A percentile compares a stretch with the other conserved stretches of the same genome.
phyloP scores from a whole-genome alignment of 2,329 filamentous ascomycete genomes.

The Diplodia mutila region DNA sequence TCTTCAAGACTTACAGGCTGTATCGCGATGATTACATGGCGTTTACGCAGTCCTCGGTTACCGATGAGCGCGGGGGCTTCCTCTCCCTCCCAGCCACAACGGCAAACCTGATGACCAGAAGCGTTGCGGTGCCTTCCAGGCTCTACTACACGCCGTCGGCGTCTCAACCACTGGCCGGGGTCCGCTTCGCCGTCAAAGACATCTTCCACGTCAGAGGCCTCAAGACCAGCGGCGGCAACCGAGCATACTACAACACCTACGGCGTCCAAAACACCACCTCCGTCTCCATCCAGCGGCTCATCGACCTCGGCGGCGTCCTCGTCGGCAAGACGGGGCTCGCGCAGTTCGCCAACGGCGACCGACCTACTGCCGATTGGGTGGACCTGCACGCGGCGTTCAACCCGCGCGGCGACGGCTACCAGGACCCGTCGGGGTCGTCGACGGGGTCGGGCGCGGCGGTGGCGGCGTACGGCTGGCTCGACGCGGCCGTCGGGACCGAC shows the following conservation, averaged over 20 bases:
- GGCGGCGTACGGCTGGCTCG: constrained; percentile 31
- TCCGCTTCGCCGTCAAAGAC: constrained; percentile 35
- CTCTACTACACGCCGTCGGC: background rate
- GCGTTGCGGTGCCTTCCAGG: background rate
- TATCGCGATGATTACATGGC: background rate
- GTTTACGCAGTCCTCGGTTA: background rate
- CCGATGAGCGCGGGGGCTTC: background rate
- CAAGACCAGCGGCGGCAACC: constrained; percentile 34
- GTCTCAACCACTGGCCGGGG: constrained; percentile 31
- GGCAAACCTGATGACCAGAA: background rate
- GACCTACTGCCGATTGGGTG: constrained; percentile 34
- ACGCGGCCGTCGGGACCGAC: constrained; percentile 46
- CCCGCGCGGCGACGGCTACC: constrained; percentile 37
- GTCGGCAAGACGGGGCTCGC: constrained; percentile 59
- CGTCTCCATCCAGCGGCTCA: constrained; percentile 33
- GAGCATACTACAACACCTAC: constrained; percentile 34
- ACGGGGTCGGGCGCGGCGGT: constrained; percentile 26
- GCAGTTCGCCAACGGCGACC: constrained; percentile 49
- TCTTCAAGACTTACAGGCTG: background rate
- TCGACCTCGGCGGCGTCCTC: constrained; percentile 44
- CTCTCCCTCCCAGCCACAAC: background rate
- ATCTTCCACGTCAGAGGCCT: constrained; percentile 36
- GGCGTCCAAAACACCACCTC: constrained; percentile 31
- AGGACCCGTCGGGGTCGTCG: constrained; percentile 27
- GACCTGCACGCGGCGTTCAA: constrained; percentile 38